These are phyloP conservation scores for Physaria fendleri DNA, from an alignment of 345 rosid species.

Conservation along the genomic window DNA sequence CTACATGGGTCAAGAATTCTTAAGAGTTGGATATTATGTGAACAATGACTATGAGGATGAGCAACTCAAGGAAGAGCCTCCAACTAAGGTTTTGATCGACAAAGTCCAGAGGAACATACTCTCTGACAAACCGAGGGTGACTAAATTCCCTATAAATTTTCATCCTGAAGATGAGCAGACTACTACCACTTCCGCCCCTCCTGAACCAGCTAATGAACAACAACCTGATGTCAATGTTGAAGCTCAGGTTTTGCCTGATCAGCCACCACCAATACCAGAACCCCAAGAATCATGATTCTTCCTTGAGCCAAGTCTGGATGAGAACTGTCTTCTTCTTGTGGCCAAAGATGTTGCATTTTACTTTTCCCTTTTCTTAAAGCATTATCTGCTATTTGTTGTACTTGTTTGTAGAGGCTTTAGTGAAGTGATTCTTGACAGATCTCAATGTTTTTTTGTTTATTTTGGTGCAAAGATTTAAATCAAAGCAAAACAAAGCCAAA, in stretches of 20 bases:
- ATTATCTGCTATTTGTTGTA: neutral
- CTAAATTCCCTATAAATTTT: constrained; percentile 91
- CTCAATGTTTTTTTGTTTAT: neutral
- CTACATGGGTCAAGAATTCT: constrained; percentile 78
- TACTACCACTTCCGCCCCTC: constrained; percentile 62
- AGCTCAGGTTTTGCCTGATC: constrained; percentile 9
- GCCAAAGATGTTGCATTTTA: neutral
- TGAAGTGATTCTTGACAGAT: neutral
- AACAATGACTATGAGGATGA: constrained; percentile 92
- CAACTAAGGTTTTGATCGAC: constrained; percentile 63
- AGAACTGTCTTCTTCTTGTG: neutral
- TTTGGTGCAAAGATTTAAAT: neutral
- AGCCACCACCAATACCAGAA: constrained; percentile 1
- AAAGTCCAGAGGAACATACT: constrained; percentile 84
- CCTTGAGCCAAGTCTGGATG: neutral
- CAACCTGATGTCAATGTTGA: constrained; percentile 11
- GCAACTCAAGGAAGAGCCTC: constrained; percentile 90
- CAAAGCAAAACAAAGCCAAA: neutral
- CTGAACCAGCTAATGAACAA: constrained; percentile 15
- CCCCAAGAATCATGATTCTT: neutral
- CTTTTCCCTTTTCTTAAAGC: neutral
- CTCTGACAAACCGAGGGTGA: constrained; percentile 88
- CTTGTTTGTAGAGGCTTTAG: constrained; percentile 5
- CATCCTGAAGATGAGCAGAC: constrained; percentile 68
- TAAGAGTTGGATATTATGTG: constrained; percentile 87